Evolutionary conservation across 2,329 filamentous ascomycete genomes (phyloP).

Genomic region (Davidsoniella eucalypti): DNA sequence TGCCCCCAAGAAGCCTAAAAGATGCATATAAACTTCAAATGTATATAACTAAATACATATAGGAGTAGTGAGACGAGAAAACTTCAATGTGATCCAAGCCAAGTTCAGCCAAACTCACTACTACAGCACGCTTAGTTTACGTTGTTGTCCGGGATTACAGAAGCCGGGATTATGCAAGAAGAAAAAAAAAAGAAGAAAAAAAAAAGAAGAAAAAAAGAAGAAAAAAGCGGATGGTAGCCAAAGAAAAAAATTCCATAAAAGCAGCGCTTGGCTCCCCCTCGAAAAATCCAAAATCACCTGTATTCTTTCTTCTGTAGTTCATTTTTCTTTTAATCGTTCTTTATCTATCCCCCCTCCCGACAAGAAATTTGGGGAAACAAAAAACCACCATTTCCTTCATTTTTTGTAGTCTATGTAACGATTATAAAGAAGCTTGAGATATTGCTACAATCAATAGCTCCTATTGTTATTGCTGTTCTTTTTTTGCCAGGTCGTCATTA

Average conservation of each 20-base stretch:
- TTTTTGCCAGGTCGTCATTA: background rate
- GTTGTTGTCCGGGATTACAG: too few relatives aligned
- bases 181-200: background rate
- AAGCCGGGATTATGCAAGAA: background rate
- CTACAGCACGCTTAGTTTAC: too few relatives aligned
- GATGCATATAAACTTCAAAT: too few relatives aligned
- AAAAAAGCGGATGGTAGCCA: background rate
- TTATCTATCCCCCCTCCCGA: background rate
- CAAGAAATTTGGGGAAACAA: background rate
- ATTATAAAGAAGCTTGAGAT: too few relatives aligned
- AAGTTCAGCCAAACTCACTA: too few relatives aligned
- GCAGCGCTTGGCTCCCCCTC: background rate
- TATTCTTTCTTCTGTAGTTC: background rate
- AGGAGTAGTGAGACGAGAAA: too few relatives aligned
- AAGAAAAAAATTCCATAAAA: slow-evolving; percentile 5
- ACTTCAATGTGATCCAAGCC: too few relatives aligned
- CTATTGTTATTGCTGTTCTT: background rate
- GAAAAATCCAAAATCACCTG: background rate
- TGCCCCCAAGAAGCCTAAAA: too few relatives aligned
- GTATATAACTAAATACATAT: too few relatives aligned
- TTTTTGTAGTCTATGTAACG: too few relatives aligned
- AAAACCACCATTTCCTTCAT: too few relatives aligned
- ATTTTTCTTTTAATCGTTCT: background rate
- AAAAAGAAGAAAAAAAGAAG: background rate
- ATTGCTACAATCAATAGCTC: background rate